A percentile compares a stretch with the other conserved stretches of the same genome.
These are phyloP conservation scores for Hordeum pubiflorum DNA, from an alignment of 202 grass and related monocot genomes.

Conservation along the genomic window DNA sequence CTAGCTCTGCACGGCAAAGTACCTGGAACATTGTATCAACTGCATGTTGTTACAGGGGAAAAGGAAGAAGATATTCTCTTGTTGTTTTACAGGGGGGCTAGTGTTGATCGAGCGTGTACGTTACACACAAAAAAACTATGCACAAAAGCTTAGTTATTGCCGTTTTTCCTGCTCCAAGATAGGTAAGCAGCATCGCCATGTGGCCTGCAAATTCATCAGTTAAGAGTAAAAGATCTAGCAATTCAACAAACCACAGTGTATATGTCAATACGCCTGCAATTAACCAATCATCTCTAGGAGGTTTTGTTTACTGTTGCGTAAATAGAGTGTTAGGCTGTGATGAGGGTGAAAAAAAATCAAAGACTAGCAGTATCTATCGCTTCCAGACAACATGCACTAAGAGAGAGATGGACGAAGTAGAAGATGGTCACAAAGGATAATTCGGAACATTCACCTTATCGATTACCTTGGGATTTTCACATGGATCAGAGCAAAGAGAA, in stretches of 20 bases:
- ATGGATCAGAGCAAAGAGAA: slow-evolving; percentile 80
- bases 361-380: neutral
- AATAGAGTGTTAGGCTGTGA: neutral
- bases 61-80: neutral
- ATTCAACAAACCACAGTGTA: neutral
- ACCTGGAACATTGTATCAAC: neutral
- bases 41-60: neutral
- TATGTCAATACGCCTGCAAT: neutral
- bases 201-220: slow-evolving; percentile 52
- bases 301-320: neutral
- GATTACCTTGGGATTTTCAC: slow-evolving; percentile 80
- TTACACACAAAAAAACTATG: neutral
- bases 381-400: neutral
- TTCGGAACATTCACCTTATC: neutral
- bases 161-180: slow-evolving; percentile 49
- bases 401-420: neutral
- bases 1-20: neutral
- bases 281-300: neutral
- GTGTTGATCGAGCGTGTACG: neutral
- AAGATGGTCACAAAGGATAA: neutral
- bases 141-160: slow-evolving; percentile 19
- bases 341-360: neutral
- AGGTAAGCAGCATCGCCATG: slow-evolving; percentile 45
- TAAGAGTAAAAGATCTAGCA: neutral
- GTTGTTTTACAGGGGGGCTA: neutral